These are phyloP conservation scores for Boletus subcaerulescens DNA, from an alignment of 768 basidiomycete species.

Conservation along the genomic window DNA sequence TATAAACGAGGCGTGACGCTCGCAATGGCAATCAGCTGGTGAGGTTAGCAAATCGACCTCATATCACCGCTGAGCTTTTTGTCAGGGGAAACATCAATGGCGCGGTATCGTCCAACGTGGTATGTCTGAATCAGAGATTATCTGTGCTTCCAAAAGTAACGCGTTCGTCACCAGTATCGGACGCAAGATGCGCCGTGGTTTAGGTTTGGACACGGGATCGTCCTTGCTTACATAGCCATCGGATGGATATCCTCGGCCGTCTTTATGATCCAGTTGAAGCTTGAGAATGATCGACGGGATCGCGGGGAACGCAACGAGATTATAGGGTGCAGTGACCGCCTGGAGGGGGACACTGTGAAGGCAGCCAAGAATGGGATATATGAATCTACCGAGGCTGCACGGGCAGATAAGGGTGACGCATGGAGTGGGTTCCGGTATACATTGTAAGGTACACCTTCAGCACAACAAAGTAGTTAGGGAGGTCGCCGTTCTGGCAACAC, in stretches of 20 bases:
- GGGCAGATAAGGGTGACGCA: slow-evolving; percentile 57
- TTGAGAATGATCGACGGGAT: slow-evolving; percentile 61
- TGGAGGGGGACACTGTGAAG: slow-evolving; percentile 33
- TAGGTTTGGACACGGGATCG: slow-evolving; percentile 63
- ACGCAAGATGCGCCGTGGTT: slow-evolving; percentile 65
- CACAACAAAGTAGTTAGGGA: too few species aligned
- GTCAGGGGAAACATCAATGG: slow-evolving; percentile 63
- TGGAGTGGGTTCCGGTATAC: slow-evolving; percentile 80
- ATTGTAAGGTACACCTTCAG: slow-evolving; percentile 26
- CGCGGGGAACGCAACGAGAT: slow-evolving; percentile 68
- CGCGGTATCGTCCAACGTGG: slow-evolving; percentile 64
- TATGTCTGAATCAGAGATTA: slow-evolving; percentile 32
- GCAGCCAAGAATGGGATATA: slow-evolving; percentile 51
- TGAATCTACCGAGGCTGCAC: slow-evolving; percentile 53
- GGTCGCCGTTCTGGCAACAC: too few species aligned
- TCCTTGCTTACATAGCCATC: slow-evolving; percentile 66
- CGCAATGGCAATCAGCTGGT: slow-evolving; percentile 65
- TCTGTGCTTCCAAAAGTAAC: neutral
- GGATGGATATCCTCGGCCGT: slow-evolving; percentile 54
- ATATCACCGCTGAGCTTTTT: slow-evolving; percentile 17
- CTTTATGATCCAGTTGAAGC: slow-evolving; percentile 46
- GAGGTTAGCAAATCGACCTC: neutral
- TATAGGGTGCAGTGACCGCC: slow-evolving; percentile 47
- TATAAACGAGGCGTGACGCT: slow-evolving; percentile 72
- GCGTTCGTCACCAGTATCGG: slow-evolving; percentile 49